Evolutionary conservation across 768 basidiomycete species (phyloP), one percentile per base, ranked within the genome.

Genomic region (Flagelloscypha sp.): DNA sequence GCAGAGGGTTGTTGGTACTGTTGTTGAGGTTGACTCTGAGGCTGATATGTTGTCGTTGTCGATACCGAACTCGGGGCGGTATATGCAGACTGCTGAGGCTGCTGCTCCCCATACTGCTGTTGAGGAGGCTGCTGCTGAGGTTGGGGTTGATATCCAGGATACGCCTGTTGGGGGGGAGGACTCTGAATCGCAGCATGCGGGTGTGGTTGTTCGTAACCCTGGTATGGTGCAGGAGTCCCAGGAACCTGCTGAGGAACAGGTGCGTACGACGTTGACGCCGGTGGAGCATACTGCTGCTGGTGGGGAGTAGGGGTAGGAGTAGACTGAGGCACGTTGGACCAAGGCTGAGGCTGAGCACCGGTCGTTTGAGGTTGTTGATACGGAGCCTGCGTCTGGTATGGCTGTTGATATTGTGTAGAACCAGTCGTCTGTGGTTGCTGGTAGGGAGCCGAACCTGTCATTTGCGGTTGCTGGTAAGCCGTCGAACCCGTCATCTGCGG

Each of bases 401-500:
- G 48, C 3, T 42, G 37, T 20, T 50, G 43, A 3, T 20, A 45
- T 44, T 40, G 31, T 15, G 15, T 27, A 6, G 23, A 38, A 24
- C 28, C 25, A 9, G 17, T 21, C 24, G 6, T 16, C 12, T 27
- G 24, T 38, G 21, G 18, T 20, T 28, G 24, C 15, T 41, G 41
- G 24, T 44, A 46, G 13, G 46, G 38, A 17, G 24, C 42, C 20
- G 29, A 32, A 3, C 23, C 34, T 13, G 36, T 35, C 8, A 19
- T 48, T 49, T 21, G 48, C 37, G 49, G 43, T 47, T 43, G 24
- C 27, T 37, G 24, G 12, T 18, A 24, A 34, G 43, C 27, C 25
- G 47, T 35, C 31, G 49, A 44, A 41, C 41, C 33, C 28, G 40
- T 35, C 41, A 53, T 37, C 9, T 55, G 55, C 5, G 55, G 56